Conservation (phyloP, 2,329 filamentous ascomycete species). For the Trichophyton verrucosum region DNA sequence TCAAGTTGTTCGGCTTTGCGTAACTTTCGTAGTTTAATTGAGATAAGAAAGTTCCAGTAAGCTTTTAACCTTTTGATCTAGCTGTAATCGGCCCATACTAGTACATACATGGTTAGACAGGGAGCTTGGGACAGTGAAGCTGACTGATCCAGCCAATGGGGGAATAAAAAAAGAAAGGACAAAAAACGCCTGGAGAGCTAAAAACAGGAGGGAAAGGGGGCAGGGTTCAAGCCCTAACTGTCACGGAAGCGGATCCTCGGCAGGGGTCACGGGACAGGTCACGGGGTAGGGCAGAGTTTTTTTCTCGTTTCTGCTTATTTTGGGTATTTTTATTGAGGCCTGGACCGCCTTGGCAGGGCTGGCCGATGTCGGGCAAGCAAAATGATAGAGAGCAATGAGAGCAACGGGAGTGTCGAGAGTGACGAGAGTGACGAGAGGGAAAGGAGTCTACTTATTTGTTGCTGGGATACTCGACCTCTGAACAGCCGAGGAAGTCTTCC, state of each 20-base stretch:
- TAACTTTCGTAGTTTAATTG: neutral
- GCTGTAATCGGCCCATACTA: too few species aligned
- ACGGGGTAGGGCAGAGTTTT: conserved; percentile 2
- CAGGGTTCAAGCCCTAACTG: neutral
- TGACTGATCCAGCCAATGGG: neutral
- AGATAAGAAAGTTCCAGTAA: neutral
- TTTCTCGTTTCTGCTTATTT: neutral
- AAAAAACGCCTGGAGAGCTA: neutral
- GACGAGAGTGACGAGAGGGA: too few species aligned
- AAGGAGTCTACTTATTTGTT: conserved; percentile 40
- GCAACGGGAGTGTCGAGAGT: too few species aligned
- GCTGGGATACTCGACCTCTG: conserved; percentile 56
- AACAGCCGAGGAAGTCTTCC: conserved; percentile 58
- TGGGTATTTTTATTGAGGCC: neutral
- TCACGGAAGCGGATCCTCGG: neutral
- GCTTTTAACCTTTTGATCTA: too few species aligned
- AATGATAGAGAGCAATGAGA: too few species aligned
- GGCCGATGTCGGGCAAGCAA: neutral
- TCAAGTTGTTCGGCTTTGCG: neutral
- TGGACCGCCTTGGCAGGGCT: neutral
- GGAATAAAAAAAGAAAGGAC: neutral
- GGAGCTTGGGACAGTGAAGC: too few species aligned
- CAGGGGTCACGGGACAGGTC: neutral
- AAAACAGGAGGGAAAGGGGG: neutral
- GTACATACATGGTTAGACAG: neutral